phyloP scores from a whole-genome alignment of 208 protist species.

The Acanthamoeba sp. region DNA sequence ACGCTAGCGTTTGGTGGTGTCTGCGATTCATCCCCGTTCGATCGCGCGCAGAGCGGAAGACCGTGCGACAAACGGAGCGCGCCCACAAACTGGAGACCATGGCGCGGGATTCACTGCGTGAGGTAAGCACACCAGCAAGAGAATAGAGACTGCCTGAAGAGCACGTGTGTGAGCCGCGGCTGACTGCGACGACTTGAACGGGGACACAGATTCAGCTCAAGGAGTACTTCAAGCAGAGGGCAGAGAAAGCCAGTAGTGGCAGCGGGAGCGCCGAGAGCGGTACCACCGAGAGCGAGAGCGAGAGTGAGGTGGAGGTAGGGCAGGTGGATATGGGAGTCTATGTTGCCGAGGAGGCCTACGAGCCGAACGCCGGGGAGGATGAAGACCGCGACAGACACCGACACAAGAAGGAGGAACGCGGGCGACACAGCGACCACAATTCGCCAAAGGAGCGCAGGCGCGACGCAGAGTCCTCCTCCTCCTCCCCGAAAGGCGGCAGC shows the following conservation, averaged over 20 bases:
- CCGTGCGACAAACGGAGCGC: slow-evolving; percentile 7
- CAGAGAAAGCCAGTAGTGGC: background rate
- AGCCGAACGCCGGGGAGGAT: background rate
- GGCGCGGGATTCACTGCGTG: slow-evolving; percentile 26
- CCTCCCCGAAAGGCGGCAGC: background rate
- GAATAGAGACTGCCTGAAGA: no score
- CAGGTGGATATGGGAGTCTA: background rate
- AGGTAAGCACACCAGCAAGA: no score
- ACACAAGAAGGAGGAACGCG: background rate
- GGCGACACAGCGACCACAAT: background rate
- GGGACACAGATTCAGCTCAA: slow-evolving; percentile 45
- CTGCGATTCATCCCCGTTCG: no score
- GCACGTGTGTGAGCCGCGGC: no score
- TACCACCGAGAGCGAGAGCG: background rate
- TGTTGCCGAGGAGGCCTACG: background rate
- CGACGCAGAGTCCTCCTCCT: background rate
- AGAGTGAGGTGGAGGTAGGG: background rate
- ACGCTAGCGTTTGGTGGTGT: no score
- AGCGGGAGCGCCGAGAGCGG: background rate
- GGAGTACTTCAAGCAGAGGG: slow-evolving; percentile 38
- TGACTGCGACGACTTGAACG: no score
- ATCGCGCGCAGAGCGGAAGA: background rate
- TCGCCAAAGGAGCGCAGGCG: background rate
- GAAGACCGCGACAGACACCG: background rate
- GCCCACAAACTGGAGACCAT: slow-evolving; percentile 39